Conservation (phyloP, 176 grass and related monocot species). For the Microstegium vimineum region DNA sequence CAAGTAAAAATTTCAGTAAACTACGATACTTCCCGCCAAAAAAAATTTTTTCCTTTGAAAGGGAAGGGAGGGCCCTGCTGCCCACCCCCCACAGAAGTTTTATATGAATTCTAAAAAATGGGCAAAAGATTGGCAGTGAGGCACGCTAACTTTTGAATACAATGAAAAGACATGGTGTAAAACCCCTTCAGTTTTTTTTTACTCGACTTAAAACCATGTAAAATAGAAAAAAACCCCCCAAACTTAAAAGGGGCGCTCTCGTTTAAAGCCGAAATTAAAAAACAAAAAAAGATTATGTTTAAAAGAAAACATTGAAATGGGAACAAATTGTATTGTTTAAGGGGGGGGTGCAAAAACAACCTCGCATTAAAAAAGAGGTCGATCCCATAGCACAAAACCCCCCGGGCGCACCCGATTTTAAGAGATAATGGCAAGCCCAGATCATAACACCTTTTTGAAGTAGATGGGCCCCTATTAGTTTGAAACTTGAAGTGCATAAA, state of each 20-base stretch:
- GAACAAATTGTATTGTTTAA: neutral
- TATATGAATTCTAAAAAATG: slow-evolving; percentile 83
- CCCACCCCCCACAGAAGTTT: slow-evolving; percentile 79
- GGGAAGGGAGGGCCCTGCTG: slow-evolving; percentile 85
- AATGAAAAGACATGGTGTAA: neutral
- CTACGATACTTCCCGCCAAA: slow-evolving; percentile 66
- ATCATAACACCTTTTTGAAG: slow-evolving; percentile 71
- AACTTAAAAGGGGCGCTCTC: slow-evolving; percentile 97
- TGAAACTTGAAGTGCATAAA: neutral
- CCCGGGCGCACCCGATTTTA: slow-evolving; percentile 86
- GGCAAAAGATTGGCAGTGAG: slow-evolving; percentile 10
- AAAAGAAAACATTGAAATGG: slow-evolving; percentile 16
- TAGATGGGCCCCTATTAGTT: slow-evolving; percentile 16
- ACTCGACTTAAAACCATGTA: slow-evolving; percentile 62
- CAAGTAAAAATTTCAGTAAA: slow-evolving; percentile 2
- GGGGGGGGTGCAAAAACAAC: slow-evolving; percentile 22
- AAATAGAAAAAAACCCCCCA: slow-evolving; percentile 97
- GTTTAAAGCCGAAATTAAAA: slow-evolving; percentile 45
- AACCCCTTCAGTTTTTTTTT: neutral
- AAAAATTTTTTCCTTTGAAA: slow-evolving; percentile 99
- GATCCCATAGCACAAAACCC: slow-evolving; percentile 90
- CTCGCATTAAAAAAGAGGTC: slow-evolving; percentile 94
- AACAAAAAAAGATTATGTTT: slow-evolving; percentile 8
- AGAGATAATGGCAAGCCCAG: slow-evolving; percentile 97
- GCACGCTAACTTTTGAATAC: neutral